phyloP scores from a whole-genome alignment of 2,329 filamentous ascomycete species.

The Pseudopithomyces chartarum region DNA sequence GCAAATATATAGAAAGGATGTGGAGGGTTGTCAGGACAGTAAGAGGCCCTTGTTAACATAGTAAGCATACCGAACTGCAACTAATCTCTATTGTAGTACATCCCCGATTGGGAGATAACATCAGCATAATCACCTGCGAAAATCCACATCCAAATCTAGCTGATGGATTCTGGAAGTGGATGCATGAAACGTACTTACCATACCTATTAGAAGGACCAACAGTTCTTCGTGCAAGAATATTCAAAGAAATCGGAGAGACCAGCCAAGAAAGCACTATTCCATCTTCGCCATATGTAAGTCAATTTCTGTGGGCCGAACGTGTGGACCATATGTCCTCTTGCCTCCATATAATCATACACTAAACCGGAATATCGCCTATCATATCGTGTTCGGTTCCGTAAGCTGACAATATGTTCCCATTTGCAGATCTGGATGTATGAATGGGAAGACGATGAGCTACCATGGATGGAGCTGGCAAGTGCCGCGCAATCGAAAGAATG shows the following conservation, averaged over 20 bases:
- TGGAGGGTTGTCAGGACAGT: slow-evolving; percentile 6
- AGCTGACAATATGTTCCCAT: background rate
- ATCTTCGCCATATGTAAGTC: slow-evolving; percentile 1
- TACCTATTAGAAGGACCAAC: background rate
- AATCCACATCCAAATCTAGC: background rate
- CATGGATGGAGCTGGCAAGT: slow-evolving; percentile 8
- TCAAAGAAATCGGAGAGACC: slow-evolving; percentile 1
- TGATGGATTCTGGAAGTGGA: slow-evolving; percentile 6
- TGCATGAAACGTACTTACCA: background rate
- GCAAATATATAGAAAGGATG: slow-evolving; percentile 3
- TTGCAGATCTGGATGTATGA: slow-evolving; percentile 1
- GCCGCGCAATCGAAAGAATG: slow-evolving; percentile 7
- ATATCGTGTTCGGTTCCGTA: too few relatives aligned
- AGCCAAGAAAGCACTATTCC: slow-evolving; percentile 1
- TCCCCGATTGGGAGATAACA: background rate
- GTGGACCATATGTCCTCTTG: background rate
- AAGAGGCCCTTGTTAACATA: background rate
- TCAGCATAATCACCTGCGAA: slow-evolving; percentile 6
- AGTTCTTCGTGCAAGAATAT: slow-evolving; percentile 3
- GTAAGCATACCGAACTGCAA: background rate
- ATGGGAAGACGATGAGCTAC: slow-evolving; percentile 8
- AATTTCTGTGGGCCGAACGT: background rate
- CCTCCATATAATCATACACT: too few relatives aligned
- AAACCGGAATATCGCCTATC: background rate
- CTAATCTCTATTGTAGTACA: slow-evolving; percentile 2